Conservation (phyloP, 306 rosid species). For the Cucumis sativus region DNA sequence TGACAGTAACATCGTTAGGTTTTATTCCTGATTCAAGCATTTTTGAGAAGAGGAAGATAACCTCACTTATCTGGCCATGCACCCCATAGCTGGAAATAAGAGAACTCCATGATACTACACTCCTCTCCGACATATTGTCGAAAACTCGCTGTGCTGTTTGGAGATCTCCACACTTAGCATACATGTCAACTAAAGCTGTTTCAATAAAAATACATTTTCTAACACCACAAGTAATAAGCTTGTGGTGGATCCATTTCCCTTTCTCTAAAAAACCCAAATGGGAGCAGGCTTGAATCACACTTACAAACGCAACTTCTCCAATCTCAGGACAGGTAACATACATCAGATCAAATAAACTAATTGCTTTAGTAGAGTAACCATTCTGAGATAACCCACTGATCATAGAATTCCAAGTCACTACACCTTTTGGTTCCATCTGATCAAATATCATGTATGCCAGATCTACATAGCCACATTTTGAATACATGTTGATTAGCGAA, state of each 20-base stretch:
- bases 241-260: constrained; percentile 93
- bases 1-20: constrained; percentile 78
- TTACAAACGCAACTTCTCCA: constrained; percentile 56
- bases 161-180: constrained; percentile 82
- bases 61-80: constrained; percentile 50
- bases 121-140: constrained; percentile 46
- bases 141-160: constrained; percentile 42
- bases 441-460: constrained; percentile 47
- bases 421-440: constrained; percentile 25
- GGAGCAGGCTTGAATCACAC: constrained; percentile 86
- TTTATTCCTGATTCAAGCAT: constrained; percentile 45
- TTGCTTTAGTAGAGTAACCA: constrained; percentile 58
- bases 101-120: constrained; percentile 76
- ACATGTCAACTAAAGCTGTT: constrained; percentile 75
- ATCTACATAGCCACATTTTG: constrained; percentile 62
- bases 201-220: constrained; percentile 37
- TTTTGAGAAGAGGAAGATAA: constrained; percentile 38
- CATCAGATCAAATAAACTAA: constrained; percentile 60
- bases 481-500: constrained; percentile 80
- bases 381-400: constrained; percentile 67
- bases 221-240: constrained; percentile 40
- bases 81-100: constrained; percentile 79
- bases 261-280: constrained; percentile 60
- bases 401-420: constrained; percentile 79
- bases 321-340: constrained; percentile 33